phyloP scores from a whole-genome alignment of 352 stramenopile genomes.

The Globisporangium rhizosaccharum region DNA sequence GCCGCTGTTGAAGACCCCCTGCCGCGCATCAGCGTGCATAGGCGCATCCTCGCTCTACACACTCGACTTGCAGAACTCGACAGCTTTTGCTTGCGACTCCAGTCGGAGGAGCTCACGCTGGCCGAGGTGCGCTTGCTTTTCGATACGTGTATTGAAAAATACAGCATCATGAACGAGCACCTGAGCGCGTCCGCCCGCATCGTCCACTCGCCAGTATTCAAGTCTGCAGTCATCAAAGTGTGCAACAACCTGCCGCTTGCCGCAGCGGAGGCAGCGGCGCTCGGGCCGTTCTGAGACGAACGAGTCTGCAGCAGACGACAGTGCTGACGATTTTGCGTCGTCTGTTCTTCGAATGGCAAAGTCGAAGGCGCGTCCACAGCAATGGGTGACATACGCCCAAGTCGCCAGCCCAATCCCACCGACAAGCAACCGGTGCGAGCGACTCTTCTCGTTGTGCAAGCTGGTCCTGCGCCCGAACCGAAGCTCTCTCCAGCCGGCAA shows the following conservation, averaged over 20 bases:
- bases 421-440: background rate
- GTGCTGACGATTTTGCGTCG: background rate
- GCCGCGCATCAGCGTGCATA: background rate
- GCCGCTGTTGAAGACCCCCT: too few relatives aligned
- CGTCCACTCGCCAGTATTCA: background rate
- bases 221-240: background rate
- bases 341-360: background rate
- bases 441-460: background rate
- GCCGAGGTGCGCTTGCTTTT: background rate
- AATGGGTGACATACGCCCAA: background rate
- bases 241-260: background rate
- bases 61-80: background rate
- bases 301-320: too few relatives aligned
- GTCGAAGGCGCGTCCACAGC: background rate
- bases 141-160: background rate
- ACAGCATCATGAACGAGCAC: background rate
- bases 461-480: background rate
- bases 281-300: background rate
- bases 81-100: background rate
- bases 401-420: background rate
- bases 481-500: background rate
- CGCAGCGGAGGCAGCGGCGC: background rate
- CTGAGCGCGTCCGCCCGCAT: background rate
- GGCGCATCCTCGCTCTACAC: background rate
- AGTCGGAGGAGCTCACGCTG: background rate